phyloP scores from a whole-genome alignment of 2,329 filamentous ascomycete species.

The Penicillium sp. region DNA sequence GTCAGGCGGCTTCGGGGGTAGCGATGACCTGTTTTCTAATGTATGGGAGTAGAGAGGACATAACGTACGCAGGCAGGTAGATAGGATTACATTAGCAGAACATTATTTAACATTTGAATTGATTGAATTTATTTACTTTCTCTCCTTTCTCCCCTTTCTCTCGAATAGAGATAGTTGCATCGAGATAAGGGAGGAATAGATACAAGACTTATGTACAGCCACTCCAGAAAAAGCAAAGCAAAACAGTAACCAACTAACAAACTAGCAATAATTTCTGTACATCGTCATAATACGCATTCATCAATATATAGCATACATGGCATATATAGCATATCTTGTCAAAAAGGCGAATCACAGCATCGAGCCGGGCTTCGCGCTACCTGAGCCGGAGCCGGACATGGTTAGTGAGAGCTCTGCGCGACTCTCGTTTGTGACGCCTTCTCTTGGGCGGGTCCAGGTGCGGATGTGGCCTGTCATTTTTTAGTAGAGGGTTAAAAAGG shows the following conservation, averaged over 20 bases:
- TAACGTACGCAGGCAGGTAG: background rate
- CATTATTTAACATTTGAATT: background rate
- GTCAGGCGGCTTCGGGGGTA: constrained; percentile 57
- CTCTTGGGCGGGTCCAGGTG: constrained; percentile 66
- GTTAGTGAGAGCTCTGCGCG: constrained; percentile 24
- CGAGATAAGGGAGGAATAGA: too few relatives aligned
- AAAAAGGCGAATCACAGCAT: background rate
- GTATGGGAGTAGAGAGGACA: constrained; percentile 69
- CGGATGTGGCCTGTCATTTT: constrained; percentile 62
- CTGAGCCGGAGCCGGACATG: constrained; percentile 10
- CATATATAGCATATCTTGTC: background rate
- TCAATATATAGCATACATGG: background rate
- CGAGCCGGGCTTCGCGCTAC: background rate
- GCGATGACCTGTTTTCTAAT: constrained; percentile 89
- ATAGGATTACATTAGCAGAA: background rate
- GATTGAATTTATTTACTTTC: background rate
- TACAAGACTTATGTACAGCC: too few relatives aligned
- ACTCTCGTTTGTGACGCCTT: constrained; percentile 37
- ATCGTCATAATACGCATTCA: background rate
- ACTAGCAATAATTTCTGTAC: background rate
- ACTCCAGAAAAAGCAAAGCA: too few relatives aligned
- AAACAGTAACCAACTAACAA: background rate
- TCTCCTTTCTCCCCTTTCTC: too few relatives aligned
- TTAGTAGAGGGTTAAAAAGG: background rate
- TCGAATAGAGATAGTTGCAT: too few relatives aligned